Evolutionary conservation across 2,329 filamentous ascomycete genomes (phyloP), one percentile per base, ranked within the genome.

Genomic region (Rutstroemia sp.): DNA sequence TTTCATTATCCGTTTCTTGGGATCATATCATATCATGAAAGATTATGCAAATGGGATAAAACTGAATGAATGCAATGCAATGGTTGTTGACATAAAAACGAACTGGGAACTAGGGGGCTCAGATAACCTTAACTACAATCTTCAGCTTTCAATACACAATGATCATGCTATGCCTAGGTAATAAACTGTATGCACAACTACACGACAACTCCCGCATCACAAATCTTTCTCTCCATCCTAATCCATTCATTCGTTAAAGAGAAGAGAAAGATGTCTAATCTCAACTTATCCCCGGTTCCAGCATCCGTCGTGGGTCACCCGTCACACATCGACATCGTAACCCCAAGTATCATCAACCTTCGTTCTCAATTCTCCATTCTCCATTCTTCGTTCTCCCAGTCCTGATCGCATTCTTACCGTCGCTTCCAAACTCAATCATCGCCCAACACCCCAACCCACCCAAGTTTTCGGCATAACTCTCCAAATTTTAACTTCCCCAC

Each of bases 401-500:
- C 21, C 21, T 10, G 8, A 44, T 44, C 12, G 5, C 18, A 18
- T 44, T 10, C 41, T 19, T 44, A 19, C 41, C 12, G 7, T 19
- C 45, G 9, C 37, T 12, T 7, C 39, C 37, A 42, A 18, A 23
- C 44, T n/a, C 23, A 27, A 16, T 51, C 19, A 55, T 19, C 44
- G 49, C 5, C 25, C 37, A n/a, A 37, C 44, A 25, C 53, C 39
- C 94, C 92, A 97, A 23, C 92, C 91, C 52, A 97, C 85, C 91
- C 92, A 99, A 69, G 81, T 86, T 66, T 90, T 81, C 41, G 90
- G 88, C 83, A 97, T 95, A 47, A 96, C 88, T 57, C 94, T 83
- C 94, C 94, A 99, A 59, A 99, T 90, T 76, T 94, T 92, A 65
- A 96, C 92, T 75, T 99, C 94, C 18, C 94, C 94, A 71, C 87